Conservation (phyloP, 2,329 filamentous ascomycete species). For the Epichloe scottii region DNA sequence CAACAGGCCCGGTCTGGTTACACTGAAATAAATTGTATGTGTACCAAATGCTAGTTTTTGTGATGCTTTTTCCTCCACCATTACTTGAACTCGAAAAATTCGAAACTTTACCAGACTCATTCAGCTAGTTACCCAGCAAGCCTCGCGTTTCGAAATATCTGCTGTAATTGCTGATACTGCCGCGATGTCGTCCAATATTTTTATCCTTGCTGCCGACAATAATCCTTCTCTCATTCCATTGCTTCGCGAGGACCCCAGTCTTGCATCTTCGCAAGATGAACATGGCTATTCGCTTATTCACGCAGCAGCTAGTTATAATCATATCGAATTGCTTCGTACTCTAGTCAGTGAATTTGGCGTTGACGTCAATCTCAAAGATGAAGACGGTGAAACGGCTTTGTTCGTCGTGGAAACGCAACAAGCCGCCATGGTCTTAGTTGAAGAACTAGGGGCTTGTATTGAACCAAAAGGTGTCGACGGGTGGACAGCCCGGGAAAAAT, state of each 20-base stretch:
- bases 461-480: slow-evolving; percentile 58
- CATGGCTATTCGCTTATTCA: slow-evolving; percentile 93
- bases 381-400: slow-evolving; percentile 87
- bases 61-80: too few relatives aligned
- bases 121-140: too few relatives aligned
- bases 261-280: slow-evolving; percentile 71
- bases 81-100: too few relatives aligned
- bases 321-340: slow-evolving; percentile 63
- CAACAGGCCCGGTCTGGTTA: too few relatives aligned
- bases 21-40: too few relatives aligned
- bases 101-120: too few relatives aligned
- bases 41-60: too few relatives aligned
- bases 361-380: slow-evolving; percentile 69
- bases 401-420: slow-evolving; percentile 80
- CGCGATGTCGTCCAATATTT: slow-evolving; percentile 40
- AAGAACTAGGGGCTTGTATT: slow-evolving; percentile 65
- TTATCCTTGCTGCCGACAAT: slow-evolving; percentile 72
- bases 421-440: slow-evolving; percentile 66
- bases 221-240: slow-evolving; percentile 60
- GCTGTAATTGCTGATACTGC: neutral
- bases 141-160: too few relatives aligned
- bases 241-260: slow-evolving; percentile 58
- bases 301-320: slow-evolving; percentile 85
- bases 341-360: slow-evolving; percentile 68
- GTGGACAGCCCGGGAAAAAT: slow-evolving; percentile 70